Evolutionary conservation across 371 early-diverging fungal genomes (phyloP), one percentile per base, ranked within the genome.

Genomic region (Mortierella sp.): DNA sequence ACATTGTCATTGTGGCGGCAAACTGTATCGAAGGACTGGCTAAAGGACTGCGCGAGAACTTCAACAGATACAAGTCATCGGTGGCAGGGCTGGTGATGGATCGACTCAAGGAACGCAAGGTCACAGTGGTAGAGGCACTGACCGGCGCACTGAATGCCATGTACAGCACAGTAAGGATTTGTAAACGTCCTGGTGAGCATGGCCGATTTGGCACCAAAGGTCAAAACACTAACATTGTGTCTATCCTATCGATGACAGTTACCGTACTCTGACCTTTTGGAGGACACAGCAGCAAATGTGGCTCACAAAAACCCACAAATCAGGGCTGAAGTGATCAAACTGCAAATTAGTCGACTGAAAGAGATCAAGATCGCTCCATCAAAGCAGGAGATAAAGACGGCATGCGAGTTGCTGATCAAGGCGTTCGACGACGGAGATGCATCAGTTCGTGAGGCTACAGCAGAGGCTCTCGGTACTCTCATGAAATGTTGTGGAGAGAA

Each of bases 291-390:
- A 0, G 82, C 85, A 0, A 89, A 84, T 1, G 79, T 88, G 7
- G 82, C 73, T 6, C 95, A 98, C 80, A 97, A 98, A 64, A 98
- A 97, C 69, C 98, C 99, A 3, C 94, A 95, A 68, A 91, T 95
- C 21, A 83, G 91, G 54, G 84, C 87, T 18, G 94, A 95, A 65
- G 78, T 89, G 3, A 76, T 94, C 30, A 89, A 87, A 34, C 87
- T 91, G 80, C 69, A 96, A 13, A 81, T 84, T 0, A 86, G 94
- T 26, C 90, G 91, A 41, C 76, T 98, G 30, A 88, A 88, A 49
- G 84, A 78, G 23, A 85, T 89, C 28, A 85, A 85, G 23, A 85
- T 86, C 50, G 82, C 84, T 0, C 95, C 96, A 0, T 81, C 82
- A 14, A 96, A 95, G 61, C 63, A 80, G 5, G 96, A 96, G 34